Base-by-base conservation (phyloP, 2,329 filamentous ascomycete species). In the Pseudogymnoascus sp. region DNA sequence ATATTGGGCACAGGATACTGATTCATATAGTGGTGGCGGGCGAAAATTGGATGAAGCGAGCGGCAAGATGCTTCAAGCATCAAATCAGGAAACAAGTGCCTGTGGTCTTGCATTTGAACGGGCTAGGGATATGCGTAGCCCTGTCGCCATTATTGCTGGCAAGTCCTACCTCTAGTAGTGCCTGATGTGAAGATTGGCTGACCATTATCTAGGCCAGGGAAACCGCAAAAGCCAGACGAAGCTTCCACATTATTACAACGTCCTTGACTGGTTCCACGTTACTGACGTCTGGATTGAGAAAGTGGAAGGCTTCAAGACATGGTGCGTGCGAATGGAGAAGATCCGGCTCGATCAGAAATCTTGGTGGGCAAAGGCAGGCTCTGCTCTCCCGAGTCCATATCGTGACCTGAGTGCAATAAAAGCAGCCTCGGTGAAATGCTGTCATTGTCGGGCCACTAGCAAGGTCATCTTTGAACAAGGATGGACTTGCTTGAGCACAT, bases 251-350 rank as follows among this genome's bases (percentile, higher is more conserved):
- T 74, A 79, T 0, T 91, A 86, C 67, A 85, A 81, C 61, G 83
- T 90, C 0, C 76, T 92, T 41, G 86, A 78, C n/a, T 85, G 79
- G 70, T 92, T 89, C 70, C 82, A 85, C 57, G 76, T 89, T 11
- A 88, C 86, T 0, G 76, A 87, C 57, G 76, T 90, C 0, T 92
- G 88, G 88, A 76, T 74, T 9, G 88, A 92, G 66, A 79, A 77
- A 63, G 74, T 74, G 4, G 64, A 73, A 0, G 36, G 61, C 0
- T 64, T 72, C 5, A 69, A 66, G 1, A 65, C 72, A 0, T 79
- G 81, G 66, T 85, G 83, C 64, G 78, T 87, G 25, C 81, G 87
- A 0, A 79, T 90, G 3, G 85, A 92, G 70, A 88, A 87, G 63
- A 73, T 89, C 0, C 71, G 85, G 14, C 69, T 80, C 0, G 62